Evolutionary conservation across 306 rosid species (phyloP), one percentile per base, ranked within the genome.

Genomic region (Vicia faba): DNA sequence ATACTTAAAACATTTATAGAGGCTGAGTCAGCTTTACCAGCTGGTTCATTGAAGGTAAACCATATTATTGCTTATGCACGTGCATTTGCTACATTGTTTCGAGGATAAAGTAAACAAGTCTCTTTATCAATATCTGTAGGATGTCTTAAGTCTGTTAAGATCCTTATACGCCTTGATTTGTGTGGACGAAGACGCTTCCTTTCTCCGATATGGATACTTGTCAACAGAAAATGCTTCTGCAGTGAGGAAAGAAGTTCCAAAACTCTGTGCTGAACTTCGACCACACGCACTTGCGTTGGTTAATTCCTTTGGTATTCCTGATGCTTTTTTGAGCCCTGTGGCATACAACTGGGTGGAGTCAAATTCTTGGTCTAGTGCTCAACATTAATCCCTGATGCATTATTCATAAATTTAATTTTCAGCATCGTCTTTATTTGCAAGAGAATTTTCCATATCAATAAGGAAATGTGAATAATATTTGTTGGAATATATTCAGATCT

Each of bases 271-370:
- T 33, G 96, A 92, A 76, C 76, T 92, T 62, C 82, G 96, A 40
- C 96, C 88, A 0, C 91, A 86, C 79, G 96, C 96, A 38, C 89
- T 92, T 35, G 91, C 96, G 23, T 63, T 92, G 78, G 98, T 92
- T 69, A 83, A 84, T 68, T 92, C 98, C 61, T 89, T 89, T 8
- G 98, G 98, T 68, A 89, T 89, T 68, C 98, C 98, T 5, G 91
- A 87, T 57, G 96, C 96, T 2, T 92, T 89, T 46, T 79, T 92
- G 84, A 78, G 96, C 70, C 96, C 98, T 12, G 81, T 92, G 4
- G 98, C 96, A 6, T 92, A 72, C 70, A 62, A 92, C 70, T 89
- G 98, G 96, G 75, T 92, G 5, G 88, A 86, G 13, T 82, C 96
- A 64, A 89, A 92, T 78, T 81, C 93, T 20, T 89, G 96, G 96